Conservation (phyloP, 106 monocot species). For the Xerophyta viscosa region DNA sequence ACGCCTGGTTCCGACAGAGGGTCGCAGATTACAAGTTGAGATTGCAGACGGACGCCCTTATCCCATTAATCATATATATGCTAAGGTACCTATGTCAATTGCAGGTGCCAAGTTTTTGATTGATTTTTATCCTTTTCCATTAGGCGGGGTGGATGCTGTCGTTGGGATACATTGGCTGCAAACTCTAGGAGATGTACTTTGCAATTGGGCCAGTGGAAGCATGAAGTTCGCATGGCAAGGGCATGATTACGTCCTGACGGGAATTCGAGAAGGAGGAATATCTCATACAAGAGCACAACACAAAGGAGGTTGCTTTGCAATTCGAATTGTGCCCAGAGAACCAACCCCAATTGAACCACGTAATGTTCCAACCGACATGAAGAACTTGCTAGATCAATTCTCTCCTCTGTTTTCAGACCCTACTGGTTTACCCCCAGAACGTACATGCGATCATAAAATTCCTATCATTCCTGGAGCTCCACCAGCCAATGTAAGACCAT, state of each 20-base stretch:
- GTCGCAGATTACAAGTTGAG: not conserved
- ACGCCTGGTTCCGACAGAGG: not conserved
- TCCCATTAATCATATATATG: not conserved
- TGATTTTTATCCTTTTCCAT: not conserved
- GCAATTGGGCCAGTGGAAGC: not conserved
- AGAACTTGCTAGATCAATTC: not conserved
- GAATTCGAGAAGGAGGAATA: not conserved
- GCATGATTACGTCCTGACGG: not conserved
- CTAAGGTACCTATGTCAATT: not conserved
- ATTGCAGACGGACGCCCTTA: not conserved
- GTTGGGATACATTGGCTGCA: not conserved
- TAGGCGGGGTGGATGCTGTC: not conserved
- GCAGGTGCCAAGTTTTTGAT: no score
- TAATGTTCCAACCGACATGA: not conserved
- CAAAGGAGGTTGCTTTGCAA: no score
- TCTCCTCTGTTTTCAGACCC: not conserved
- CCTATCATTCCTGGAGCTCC: not conserved
- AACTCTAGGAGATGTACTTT: not conserved
- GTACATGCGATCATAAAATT: not conserved
- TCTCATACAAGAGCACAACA: not conserved
- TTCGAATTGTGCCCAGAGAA: no score
- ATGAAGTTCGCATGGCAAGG: not conserved
- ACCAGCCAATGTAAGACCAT: not conserved
- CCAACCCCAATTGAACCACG: no score
- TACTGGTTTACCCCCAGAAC: not conserved